Evolutionary conservation across 306 rosid genomes (phyloP), one percentile per base, ranked within the genome.

Genomic region (Cajanus cajan): DNA sequence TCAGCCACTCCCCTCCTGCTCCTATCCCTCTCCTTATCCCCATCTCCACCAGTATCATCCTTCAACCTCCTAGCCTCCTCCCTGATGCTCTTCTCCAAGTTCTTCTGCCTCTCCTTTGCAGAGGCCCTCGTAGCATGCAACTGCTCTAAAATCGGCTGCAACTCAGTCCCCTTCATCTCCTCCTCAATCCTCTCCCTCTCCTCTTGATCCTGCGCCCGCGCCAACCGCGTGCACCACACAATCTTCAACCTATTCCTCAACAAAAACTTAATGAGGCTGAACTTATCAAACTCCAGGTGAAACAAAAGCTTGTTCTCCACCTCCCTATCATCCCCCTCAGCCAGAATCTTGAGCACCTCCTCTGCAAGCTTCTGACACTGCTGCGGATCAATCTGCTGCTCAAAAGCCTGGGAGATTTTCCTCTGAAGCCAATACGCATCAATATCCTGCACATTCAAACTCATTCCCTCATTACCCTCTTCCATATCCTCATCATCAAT

Each of bases 401-500:
- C 96, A 68, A 85, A 95, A 28, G 98, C 98, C 71, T 80, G 92
- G 22, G 99, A 95, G 45, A 95, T 95, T 84, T 93, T 95, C 88
- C 99, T 87, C 86, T 95, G 99, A 69, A 95, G 91, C 99, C 99
- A 95, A 82, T 93, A 95, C 4, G 99, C 99, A 86, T 89, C 98
- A 63, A 95, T 93, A 83, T 90, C 97, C 87, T 93, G 97, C 73
- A 91, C 99, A 85, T 95, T 93, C 8, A 95, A 91, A 75, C 80
- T 81, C 97, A 88, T 88, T 13, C 96, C 96, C 68, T 90, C 99
- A 18, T 90, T 90, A 11, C 88, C 95, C 24, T 95, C 99, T 54
- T 79, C 87, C 96, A 86, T 85, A 55, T 95, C 96, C 51, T 95
- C 98, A 8, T 95, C 97, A 76, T 95, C 99, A 65, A 92, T 90